These are phyloP conservation scores for Epichloe brachyelytri DNA, from an alignment of 2,329 filamentous ascomycete species.

Conservation along the genomic window DNA sequence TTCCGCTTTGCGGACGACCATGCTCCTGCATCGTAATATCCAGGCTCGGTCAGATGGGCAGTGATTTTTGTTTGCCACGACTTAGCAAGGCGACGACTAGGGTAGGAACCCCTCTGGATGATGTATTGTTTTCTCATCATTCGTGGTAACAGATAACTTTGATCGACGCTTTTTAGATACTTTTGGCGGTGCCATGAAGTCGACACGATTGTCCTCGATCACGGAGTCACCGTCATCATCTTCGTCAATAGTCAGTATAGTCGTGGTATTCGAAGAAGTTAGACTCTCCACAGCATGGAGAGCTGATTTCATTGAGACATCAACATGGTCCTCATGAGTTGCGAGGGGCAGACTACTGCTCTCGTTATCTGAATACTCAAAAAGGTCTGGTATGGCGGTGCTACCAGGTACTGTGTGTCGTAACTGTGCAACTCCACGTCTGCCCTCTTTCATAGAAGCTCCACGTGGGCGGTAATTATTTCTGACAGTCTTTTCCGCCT, in stretches of 20 bases:
- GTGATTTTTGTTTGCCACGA: slow-evolving; percentile 21
- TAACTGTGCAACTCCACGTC: slow-evolving; percentile 37
- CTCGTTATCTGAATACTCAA: slow-evolving; percentile 26
- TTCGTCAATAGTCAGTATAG: neutral
- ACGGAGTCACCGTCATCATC: slow-evolving; percentile 25
- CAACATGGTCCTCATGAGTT: neutral
- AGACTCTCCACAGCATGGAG: neutral
- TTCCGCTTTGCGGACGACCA: neutral
- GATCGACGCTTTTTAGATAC: slow-evolving; percentile 28
- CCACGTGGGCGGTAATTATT: slow-evolving; percentile 16
- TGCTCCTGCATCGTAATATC: neutral
- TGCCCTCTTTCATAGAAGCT: slow-evolving; percentile 26
- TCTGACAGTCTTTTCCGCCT: slow-evolving; percentile 15
- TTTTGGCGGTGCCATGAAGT: slow-evolving; percentile 33
- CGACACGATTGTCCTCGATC: slow-evolving; percentile 39
- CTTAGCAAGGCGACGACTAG: slow-evolving; percentile 11
- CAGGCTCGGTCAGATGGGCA: slow-evolving; percentile 12
- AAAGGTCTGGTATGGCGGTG: slow-evolving; percentile 23
- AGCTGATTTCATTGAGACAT: neutral
- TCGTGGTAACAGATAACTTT: slow-evolving; percentile 14
- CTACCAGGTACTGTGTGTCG: slow-evolving; percentile 20
- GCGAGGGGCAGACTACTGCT: neutral
- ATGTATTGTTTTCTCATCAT: slow-evolving; percentile 13
- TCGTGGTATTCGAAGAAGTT: neutral
- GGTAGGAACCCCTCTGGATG: slow-evolving; percentile 5